phyloP scores from a whole-genome alignment of 2,329 filamentous ascomycete genomes.

The Coniochaeta sp. region DNA sequence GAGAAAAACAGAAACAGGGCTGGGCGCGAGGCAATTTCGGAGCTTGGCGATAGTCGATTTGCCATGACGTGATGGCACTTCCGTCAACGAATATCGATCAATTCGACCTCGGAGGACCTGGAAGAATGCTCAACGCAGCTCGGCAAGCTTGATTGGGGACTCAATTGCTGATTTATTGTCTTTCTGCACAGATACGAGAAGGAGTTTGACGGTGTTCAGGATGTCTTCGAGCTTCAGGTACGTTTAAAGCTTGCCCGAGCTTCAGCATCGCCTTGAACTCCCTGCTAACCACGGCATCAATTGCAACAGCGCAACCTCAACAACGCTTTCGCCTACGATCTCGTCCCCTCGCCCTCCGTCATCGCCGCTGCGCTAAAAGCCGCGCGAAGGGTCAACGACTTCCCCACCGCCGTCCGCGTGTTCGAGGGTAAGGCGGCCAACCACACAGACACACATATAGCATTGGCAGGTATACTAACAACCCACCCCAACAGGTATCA shows the following conservation, averaged over 20 bases:
- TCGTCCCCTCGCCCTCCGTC: conserved; percentile 90
- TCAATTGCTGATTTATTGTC: conserved; percentile 30
- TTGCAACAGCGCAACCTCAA: conserved; percentile 76
- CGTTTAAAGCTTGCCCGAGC: conserved; percentile 21
- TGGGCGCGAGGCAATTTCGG: conserved; percentile 1
- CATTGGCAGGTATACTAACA: conserved; percentile 4
- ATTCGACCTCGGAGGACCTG: background rate
- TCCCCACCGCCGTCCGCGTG: conserved; percentile 93
- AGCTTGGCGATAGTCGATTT: background rate
- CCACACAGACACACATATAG: background rate
- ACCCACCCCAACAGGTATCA: conserved; percentile 62
- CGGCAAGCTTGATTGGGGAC: conserved; percentile 3
- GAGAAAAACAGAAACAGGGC: conserved; percentile 30
- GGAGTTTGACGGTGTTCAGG: conserved; percentile 95
- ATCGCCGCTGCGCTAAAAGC: conserved; percentile 87
- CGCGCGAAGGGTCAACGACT: conserved; percentile 95
- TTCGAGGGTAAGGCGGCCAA: conserved; percentile 73
- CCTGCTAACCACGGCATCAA: conserved; percentile 8
- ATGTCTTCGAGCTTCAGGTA: conserved; percentile 99
- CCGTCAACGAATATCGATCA: background rate
- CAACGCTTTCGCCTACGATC: conserved; percentile 99
- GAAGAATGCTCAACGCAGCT: conserved; percentile 7
- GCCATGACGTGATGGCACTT: conserved; percentile 10
- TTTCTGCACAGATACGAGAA: conserved; percentile 78
- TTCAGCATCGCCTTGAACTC: background rate